Conservation (phyloP, 2,329 filamentous ascomycete genomes). For the Hypoxylon sp. region DNA sequence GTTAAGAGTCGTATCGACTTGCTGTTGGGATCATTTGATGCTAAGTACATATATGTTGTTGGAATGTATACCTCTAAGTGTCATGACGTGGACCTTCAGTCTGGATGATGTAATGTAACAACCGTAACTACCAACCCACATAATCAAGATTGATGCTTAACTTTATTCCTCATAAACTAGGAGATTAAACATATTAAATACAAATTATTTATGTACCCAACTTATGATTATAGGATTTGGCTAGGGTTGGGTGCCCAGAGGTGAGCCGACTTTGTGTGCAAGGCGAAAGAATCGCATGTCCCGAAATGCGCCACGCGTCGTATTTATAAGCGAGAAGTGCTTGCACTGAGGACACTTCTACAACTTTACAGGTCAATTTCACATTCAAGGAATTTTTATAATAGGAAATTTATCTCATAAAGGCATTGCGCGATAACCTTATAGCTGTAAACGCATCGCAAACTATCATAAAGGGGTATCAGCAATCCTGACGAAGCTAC, state of each 20-base stretch:
- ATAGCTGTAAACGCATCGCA: neutral
- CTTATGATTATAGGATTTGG: neutral
- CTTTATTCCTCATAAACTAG: neutral
- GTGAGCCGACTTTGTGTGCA: too few species aligned
- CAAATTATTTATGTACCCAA: neutral
- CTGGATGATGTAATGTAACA: conserved; percentile 44
- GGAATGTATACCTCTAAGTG: conserved; percentile 1
- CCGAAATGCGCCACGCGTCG: too few species aligned
- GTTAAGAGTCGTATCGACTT: neutral
- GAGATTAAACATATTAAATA: neutral
- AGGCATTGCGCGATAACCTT: neutral
- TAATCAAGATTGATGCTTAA: neutral
- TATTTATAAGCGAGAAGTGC: neutral
- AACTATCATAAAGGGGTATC: neutral
- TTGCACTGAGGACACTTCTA: neutral
- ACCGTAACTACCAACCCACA: neutral
- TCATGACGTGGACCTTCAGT: conserved; percentile 34
- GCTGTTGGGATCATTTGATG: conserved; percentile 1
- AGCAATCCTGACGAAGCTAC: neutral
- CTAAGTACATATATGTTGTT: conserved; percentile 5
- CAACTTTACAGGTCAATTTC: neutral
- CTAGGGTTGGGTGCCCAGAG: neutral
- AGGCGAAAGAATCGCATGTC: too few species aligned
- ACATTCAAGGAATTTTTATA: neutral
- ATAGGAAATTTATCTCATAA: neutral